Evolutionary conservation across 2,329 filamentous ascomycete genomes (phyloP).

Genomic region (Diplodia mutila): DNA sequence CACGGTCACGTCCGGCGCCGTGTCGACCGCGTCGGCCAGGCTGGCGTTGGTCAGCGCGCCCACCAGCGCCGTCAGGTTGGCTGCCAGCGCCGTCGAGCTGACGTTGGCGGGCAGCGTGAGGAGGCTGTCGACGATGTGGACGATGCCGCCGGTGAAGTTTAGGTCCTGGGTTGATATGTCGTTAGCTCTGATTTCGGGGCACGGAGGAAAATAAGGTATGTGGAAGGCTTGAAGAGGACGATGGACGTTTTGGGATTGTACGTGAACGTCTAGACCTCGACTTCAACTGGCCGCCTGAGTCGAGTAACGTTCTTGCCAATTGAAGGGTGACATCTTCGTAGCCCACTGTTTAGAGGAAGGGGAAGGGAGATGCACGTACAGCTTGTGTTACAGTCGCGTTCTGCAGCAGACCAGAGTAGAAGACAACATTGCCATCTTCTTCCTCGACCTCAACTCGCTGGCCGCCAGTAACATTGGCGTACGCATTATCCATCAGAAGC

Average conservation of each 20-base stretch:
- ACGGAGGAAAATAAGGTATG: too few relatives aligned
- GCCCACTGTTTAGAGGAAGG: not conserved
- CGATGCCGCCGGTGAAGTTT: constrained; percentile 50
- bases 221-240: too few relatives aligned
- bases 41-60: constrained; percentile 47
- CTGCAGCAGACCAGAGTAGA: constrained; percentile 58
- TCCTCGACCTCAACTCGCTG: constrained; percentile 58
- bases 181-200: too few relatives aligned
- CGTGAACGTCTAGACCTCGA: too few relatives aligned
- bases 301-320: too few relatives aligned
- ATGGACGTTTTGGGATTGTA: too few relatives aligned
- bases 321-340: not conserved
- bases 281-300: too few relatives aligned
- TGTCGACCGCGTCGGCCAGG: constrained; percentile 48
- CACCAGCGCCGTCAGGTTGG: constrained; percentile 46
- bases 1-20: constrained; percentile 59
- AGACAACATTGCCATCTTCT: constrained; percentile 49
- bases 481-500: constrained; percentile 55
- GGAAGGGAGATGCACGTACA: constrained; percentile 42
- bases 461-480: constrained; percentile 62
- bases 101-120: constrained; percentile 45
- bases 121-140: constrained; percentile 52
- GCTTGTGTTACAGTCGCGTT: constrained; percentile 54
- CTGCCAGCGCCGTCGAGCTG: constrained; percentile 38
- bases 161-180: constrained; percentile 38